phyloP scores from a whole-genome alignment of 176 grass and related monocot species.

The Musa troglodytarum region DNA sequence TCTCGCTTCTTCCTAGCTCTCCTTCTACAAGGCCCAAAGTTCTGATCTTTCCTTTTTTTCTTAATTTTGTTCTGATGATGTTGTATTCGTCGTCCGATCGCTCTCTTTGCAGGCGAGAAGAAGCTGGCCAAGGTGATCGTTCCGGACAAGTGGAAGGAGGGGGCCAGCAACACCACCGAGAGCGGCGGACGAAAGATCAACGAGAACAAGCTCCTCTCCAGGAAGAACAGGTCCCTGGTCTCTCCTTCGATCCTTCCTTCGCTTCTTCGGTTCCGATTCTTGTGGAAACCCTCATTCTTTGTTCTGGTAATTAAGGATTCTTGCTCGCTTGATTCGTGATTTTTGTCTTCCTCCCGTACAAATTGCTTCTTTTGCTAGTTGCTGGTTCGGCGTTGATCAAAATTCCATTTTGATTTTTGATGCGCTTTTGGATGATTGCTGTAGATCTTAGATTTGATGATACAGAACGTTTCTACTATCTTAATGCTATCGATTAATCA shows the following conservation, averaged over 20 bases:
- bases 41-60: not conserved
- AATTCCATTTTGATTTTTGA: not conserved
- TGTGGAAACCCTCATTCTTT: not conserved
- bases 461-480: not conserved
- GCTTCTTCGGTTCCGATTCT: not conserved
- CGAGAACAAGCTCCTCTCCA: conserved; percentile 98
- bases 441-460: not conserved
- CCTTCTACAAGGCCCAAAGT: not conserved
- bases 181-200: conserved; percentile 96
- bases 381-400: no score
- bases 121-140: conserved; percentile 98
- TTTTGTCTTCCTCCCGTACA: not conserved
- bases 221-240: conserved; percentile 68
- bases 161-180: conserved; percentile 88
- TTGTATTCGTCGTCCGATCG: conserved; percentile 4
- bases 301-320: not conserved
- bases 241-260: not conserved
- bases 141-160: conserved; percentile 99
- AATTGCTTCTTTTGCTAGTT: not conserved
- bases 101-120: conserved; percentile 67
- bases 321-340: not conserved
- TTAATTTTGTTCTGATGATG: conserved; percentile 5
- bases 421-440: not conserved
- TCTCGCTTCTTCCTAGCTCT: not conserved
- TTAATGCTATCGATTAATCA: not conserved